Percentiles rank a stretch among this genome's conserved stretches.
Evolutionary conservation across 441 rosid genomes (phyloP).

Genomic region (Melastoma candidum): DNA sequence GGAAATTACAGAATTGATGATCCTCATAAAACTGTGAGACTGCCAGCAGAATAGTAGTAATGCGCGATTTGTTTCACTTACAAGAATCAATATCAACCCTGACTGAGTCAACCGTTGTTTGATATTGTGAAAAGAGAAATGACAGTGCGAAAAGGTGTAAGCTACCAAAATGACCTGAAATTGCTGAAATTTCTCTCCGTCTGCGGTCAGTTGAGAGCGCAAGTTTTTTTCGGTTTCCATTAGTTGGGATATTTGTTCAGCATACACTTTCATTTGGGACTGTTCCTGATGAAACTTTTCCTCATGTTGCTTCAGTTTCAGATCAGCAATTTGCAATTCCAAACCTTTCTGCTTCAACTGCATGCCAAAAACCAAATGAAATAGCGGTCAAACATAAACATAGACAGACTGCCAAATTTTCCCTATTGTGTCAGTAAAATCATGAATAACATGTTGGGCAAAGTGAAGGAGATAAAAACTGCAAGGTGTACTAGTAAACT

Average conservation of each 20-base stretch:
- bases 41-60: no score
- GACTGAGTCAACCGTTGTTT: no score
- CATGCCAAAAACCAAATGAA: conserved; percentile 16
- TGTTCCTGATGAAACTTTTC: conserved; percentile 76
- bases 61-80: no score
- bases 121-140: neutral
- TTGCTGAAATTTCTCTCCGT: conserved; percentile 91
- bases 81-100: no score
- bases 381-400: neutral
- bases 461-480: neutral
- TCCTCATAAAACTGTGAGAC: no score
- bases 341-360: conserved; percentile 81
- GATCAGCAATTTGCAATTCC: conserved; percentile 70
- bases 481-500: neutral
- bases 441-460: neutral
- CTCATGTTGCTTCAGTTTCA: conserved; percentile 76
- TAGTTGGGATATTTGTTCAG: conserved; percentile 79
- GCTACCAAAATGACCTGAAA: conserved; percentile 48
- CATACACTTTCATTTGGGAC: conserved; percentile 83
- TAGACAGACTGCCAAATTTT: no score
- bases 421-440: no score
- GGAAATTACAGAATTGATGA: neutral
- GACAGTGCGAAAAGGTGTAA: neutral
- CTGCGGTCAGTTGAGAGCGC: conserved; percentile 74
- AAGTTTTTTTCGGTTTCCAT: conserved; percentile 77